Evolutionary conservation across 805 yeast species (phyloP), one percentile per base, ranked within the genome.

Genomic region (Lachancea dasiensis): DNA sequence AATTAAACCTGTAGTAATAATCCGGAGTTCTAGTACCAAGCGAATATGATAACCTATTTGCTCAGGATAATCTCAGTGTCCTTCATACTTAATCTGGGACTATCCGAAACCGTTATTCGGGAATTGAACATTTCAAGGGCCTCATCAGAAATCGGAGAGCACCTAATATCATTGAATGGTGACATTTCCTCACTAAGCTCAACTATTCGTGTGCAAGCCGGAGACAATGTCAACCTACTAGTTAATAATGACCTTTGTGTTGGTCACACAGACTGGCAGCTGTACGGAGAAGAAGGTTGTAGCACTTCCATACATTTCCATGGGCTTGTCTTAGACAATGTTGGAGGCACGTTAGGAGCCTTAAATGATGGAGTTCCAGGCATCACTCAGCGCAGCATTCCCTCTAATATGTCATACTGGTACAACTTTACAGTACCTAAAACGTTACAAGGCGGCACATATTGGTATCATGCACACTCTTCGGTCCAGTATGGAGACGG

Each of bases 361-460:
- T 52, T 59, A 2, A 36, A 65, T 67, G 67, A 65, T 77, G 60
- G 61, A 7, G 53, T 56, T 13, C 61, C 61, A 4, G 45, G 45
- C 4, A 37, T 82, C 15, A 77, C 85, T 10, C 89, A 82, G 55
- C 76, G 83, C 56, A 85, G 87, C 27, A 79, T 82, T 45, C 69
- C 76, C 27, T 77, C 81, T 9, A 80, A 78, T 18, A 75, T 74
- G 46, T 69, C 79, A 2, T 71, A 69, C 54, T 60, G 77, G 48
- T 71, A 75, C 44, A 52, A 57, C 25, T 71, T 74, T 43, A 65
- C 65, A 10, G 47, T 64, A 3, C 76, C 76, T 32, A 36, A 39
- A 23, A 56, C 54, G 37, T 68, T 66, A 23, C 28, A 23, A 14
- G 61, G 67, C 34, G 81, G 81, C 0, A 69, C 78, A 0, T 69